Base-by-base conservation (phyloP, 2,329 filamentous ascomycete genomes). In the Aspergillus brunneoviolaceus region DNA sequence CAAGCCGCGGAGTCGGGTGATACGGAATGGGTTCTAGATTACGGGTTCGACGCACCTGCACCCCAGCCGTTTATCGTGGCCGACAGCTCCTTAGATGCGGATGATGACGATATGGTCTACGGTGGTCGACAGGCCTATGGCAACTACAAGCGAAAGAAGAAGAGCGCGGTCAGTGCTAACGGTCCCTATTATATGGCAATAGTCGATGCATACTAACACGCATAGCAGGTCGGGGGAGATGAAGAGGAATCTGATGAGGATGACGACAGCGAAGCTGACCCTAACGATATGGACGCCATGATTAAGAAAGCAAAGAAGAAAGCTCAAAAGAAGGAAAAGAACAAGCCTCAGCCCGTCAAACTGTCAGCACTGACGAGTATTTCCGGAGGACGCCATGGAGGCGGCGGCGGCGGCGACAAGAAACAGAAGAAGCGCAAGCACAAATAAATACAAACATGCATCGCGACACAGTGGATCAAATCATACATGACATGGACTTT, bases 1-100 rank as follows among this genome's bases (percentile, higher is more conserved):
- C 74, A 77, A 62, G 77, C 77, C 10, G 76, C 75, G 3, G 77
- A 79, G 51, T 73, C 76, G 0, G 77, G 78, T 19, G 78, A 80
- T 63, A 74, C 76, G 7, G 72, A 79, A 64, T 80, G 78, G 78
- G 74, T 79, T 23, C 60, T 79, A 54, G 69, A 79, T 48, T 71
- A 73, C 12, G 68, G 63, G 5, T 67, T 55, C 4, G 58, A 61
- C 50, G 19, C 62, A 33, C 61, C 59, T 56, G 56, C 65, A 3
- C 60, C 68, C 50, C 69, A 68, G 48, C 73, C 73, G 16, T 39
- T 67, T 16, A 67, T 74, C n/a, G 64, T 76, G 2, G 65, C 69
- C 5, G 72, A 73, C 6, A 70, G 69, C 39, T 76, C 74, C 6
- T 55, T 76, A 7, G 74, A 76, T 59, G 69, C 67, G 3, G 71